Evolutionary conservation across 192 early-diverging fungal species (phyloP), one percentile per base, ranked within the genome.

Genomic region (Coemansia sp.): DNA sequence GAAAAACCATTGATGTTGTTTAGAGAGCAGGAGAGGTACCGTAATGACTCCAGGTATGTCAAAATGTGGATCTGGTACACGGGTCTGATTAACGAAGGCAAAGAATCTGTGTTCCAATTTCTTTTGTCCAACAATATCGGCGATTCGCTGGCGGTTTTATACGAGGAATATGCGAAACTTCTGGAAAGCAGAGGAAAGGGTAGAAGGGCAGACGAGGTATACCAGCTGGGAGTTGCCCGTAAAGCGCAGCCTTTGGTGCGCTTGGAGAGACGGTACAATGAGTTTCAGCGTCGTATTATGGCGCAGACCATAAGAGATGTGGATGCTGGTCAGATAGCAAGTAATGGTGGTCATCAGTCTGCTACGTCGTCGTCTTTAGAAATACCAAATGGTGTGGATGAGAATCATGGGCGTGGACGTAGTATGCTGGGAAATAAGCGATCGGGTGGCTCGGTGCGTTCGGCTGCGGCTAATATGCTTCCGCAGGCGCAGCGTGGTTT

Each of bases 71-170:
- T 91, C 20, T 73, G 78, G 67, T 84, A 85, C 39, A 86, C 88
- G 5, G 87, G 86, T 1, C 63, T 82, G 0, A 43, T 77, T 8
- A 74, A 75, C 1, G 57, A 72, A 1, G 80, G 87, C 36, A 86
- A 89, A 32, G 80, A 86, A 8, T 91, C 93, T 0, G 80, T 95
- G 33, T 96, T 94, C 74, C 87, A 87, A 67, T 95, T 89, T 64
- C 83, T 97, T 61, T 54, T 85, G 34, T 64, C 80, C 20, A 93
- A 94, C 61, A 75, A 80, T 14, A 94, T 97, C 61, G 95, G 93
- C 0, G 64, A 74, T 15, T 76, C 83, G 39, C 71, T 88, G 32
- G 84, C 92, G 1, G 51, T 87, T n/a, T 88, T 85, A 48, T 97
- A 96, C 65, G 88, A 91, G 61, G 92, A 94, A 62, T 93, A 94